Base-by-base conservation (phyloP, 2,329 filamentous ascomycete genomes). In the Penicillium sp. region DNA sequence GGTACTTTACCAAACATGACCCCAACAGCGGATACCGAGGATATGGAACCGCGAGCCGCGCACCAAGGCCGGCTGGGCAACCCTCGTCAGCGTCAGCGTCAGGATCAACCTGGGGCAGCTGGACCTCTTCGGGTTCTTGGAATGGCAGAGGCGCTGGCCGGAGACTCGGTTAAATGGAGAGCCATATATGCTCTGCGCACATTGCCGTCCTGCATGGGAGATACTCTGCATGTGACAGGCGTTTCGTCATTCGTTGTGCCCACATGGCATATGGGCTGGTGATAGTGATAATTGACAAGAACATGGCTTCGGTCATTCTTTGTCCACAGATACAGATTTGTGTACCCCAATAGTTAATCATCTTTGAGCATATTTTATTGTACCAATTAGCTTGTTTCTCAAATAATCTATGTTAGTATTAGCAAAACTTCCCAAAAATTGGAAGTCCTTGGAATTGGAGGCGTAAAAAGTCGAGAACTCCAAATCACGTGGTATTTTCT, bases 11-110 rank as follows among this genome's bases (percentile, higher is more conserved):
- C 56, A 81, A 75, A 6, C 46, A 63, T 52, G 70, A 65, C 26
- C 78, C 77, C 22, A 77, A 77, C 50, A 72, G 75, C 20, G 72
- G 76, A 45, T 72, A 81, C 46, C 83, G 84, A 53, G 72, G 76
- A 0, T 89, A 85, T 65, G 89, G 90, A 4, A 87, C 86, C 1
- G 83, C 85, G 4, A 77, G 84, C 61, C 76, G 80, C 53, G 69
- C 76, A 53, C 57, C 69, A 56, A 62, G 71, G 31, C 58, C 61
- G 13, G 26, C 48, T 11, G 26, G 40, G 7, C 49, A 49, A n/a
- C 18, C 54, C 20, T 45, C 55, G 5, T 44, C 50, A 18, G 48
- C 50, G 14, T 40, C 59, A 44, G 39, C 50, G 7, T 61, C 58
- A 22, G 52, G 54, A 39, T 42, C 60, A 32, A 56, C 65, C 13